Evolutionary conservation across 2,329 filamentous ascomycete genomes (phyloP), one percentile per base, ranked within the genome.

Genomic region (Periconia digitata): DNA sequence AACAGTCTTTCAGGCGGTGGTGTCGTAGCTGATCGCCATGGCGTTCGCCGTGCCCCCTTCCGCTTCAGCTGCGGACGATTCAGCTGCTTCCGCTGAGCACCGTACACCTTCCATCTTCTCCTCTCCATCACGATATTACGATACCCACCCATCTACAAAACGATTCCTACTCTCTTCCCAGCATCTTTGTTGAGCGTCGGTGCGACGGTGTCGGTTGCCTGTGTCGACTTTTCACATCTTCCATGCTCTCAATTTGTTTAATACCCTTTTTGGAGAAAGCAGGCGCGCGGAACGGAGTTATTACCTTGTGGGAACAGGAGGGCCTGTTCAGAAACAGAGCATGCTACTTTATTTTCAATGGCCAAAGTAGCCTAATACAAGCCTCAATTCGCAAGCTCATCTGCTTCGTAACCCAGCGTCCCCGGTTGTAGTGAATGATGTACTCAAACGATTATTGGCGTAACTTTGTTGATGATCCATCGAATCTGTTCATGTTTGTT

Each of bases 21-120:
- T 51, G 62, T 82, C 43, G 70, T 76, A 10, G 77, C 77, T 49
- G 77, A 81, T 67, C 75, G 75, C 56, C 73, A 81, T 58, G 80
- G 80, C 43, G 68, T 76, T 1, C 73, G 74, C 34, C 71, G 76
- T 44, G 77, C 78, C 21, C 76, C 79, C 6, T 81, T 79, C 63
- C 70, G 78, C 34, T 72, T 81, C 60, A 74, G 73, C 27, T 67
- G 73, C 53, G 77, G 79, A 38, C 72, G 73, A 36, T 75, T 81
- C 59, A 79, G 73, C 63, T 83, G 79, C 66, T 82, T 80, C 68
- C 71, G 74, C 49, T 80, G 63, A 79, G 43, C 38, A 39, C 38
- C 40, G 15, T 16, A 18, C 10, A 15, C 10, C 21, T 21, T 20
- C 17, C 6, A 20, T 40, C 38, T n/a, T n/a, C 27, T 32, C 8